These are phyloP conservation scores for Mentha longifolia DNA, from an alignment of 257 asterid genomes.

Conservation along the genomic window DNA sequence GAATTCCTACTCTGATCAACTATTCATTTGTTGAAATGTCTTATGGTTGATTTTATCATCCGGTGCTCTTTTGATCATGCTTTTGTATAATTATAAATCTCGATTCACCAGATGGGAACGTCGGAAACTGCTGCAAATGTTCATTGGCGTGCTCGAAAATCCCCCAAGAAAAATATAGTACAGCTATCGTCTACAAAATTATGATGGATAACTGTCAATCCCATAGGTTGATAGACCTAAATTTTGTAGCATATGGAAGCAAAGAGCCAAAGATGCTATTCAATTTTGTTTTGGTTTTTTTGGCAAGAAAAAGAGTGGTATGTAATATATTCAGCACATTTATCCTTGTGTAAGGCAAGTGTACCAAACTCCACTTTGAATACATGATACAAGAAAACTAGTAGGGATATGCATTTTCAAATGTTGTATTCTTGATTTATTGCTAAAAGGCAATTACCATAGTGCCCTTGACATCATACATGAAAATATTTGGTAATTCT, in stretches of 20 bases:
- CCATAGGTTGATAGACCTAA: background rate
- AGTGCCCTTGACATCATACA: background rate
- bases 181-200: conserved; percentile 34
- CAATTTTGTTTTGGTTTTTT: background rate
- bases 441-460: conserved; percentile 1
- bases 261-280: conserved; percentile 12
- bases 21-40: background rate
- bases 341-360: background rate
- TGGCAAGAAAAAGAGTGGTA: background rate
- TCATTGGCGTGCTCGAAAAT: conserved; percentile 89
- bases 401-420: conserved; percentile 11
- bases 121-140: conserved; percentile 90
- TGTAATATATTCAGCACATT: background rate
- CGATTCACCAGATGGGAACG: conserved; percentile 71
- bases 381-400: background rate
- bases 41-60: background rate
- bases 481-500: background rate
- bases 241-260: conserved; percentile 30
- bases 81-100: conserved; percentile 9
- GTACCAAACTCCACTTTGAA: background rate
- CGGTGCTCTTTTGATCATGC: background rate
- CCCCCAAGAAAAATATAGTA: conserved; percentile 44
- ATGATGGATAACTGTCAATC: conserved; percentile 22
- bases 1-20: background rate
- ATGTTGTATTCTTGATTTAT: background rate